phyloP scores from a whole-genome alignment of 2,329 filamentous ascomycete genomes.

The Colletotrichum sp. region DNA sequence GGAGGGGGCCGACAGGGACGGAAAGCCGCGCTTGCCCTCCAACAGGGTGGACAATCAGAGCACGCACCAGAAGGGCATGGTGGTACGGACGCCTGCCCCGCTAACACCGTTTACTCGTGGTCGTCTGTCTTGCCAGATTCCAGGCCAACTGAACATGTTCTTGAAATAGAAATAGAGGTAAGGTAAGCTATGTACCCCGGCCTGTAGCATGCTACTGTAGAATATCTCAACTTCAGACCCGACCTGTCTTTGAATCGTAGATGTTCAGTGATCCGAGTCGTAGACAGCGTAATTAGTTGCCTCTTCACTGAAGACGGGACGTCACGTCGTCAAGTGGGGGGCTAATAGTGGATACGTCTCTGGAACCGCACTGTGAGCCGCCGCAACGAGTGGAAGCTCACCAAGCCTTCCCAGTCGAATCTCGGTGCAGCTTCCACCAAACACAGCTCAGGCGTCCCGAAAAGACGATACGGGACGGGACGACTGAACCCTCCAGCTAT shows the following conservation, averaged over 20 bases:
- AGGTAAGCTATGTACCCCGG: not conserved
- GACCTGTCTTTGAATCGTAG: not conserved
- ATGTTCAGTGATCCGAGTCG: not conserved
- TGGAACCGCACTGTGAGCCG: not conserved
- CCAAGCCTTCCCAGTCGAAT: not conserved
- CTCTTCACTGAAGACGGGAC: not conserved
- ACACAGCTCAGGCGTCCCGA: not conserved
- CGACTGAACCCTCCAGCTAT: not conserved
- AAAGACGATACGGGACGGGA: not conserved
- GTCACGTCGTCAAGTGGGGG: not conserved
- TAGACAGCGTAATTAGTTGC: not conserved
- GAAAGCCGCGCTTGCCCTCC: not conserved
- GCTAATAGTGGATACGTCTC: not conserved
- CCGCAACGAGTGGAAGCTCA: not conserved
- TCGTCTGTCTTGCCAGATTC: not conserved
- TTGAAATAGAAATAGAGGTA: not conserved
- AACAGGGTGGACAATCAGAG: not conserved
- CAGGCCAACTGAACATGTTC: not conserved
- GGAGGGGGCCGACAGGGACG: not conserved
- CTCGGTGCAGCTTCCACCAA: not conserved
- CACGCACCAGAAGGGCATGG: not conserved
- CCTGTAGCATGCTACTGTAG: not conserved
- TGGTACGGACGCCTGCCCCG: not conserved
- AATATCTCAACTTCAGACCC: not conserved
- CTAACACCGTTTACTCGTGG: not conserved